Conservation (phyloP, 371 early-diverging fungal genomes). For the Phascolomyces articulosus region DNA sequence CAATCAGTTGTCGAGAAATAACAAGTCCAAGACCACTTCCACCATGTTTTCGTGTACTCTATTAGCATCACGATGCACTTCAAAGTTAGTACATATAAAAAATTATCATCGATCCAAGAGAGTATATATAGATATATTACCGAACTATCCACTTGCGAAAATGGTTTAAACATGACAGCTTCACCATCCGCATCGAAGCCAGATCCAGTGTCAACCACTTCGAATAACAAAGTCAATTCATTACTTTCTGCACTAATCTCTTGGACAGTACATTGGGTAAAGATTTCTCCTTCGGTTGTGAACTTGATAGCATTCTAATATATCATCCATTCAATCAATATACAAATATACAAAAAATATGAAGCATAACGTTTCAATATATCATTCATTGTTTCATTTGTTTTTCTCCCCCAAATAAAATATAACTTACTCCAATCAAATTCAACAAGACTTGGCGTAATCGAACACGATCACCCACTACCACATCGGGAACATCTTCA, state of each 20-base stretch:
- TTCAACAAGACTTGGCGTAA: conserved; percentile 62
- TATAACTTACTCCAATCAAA: conserved; percentile 49
- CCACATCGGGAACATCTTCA: conserved; percentile 60
- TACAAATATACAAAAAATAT: neutral
- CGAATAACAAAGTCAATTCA: conserved; percentile 56
- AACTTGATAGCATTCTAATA: conserved; percentile 76
- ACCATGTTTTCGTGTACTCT: conserved; percentile 68
- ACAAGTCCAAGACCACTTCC: conserved; percentile 70
- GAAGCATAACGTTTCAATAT: neutral
- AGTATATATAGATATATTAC: conserved; percentile 23
- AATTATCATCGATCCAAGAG: neutral
- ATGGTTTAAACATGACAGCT: conserved; percentile 72
- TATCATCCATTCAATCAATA: neutral
- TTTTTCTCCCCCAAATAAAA: neutral
- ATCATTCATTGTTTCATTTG: too few relatives aligned
- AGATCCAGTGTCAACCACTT: conserved; percentile 66
- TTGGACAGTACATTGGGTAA: conserved; percentile 59
- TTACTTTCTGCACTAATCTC: conserved; percentile 23
- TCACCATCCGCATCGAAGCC: conserved; percentile 66
- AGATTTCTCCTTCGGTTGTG: conserved; percentile 63
- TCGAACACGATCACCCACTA: conserved; percentile 62
- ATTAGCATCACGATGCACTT: too few relatives aligned
- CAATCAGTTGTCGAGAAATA: conserved; percentile 63
- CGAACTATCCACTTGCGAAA: conserved; percentile 69
- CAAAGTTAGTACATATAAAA: too few relatives aligned